A percentile compares a stretch with the other conserved stretches of the same genome.
phyloP scores from a whole-genome alignment of 768 basidiomycete species.

The Lentinula guzmanii region DNA sequence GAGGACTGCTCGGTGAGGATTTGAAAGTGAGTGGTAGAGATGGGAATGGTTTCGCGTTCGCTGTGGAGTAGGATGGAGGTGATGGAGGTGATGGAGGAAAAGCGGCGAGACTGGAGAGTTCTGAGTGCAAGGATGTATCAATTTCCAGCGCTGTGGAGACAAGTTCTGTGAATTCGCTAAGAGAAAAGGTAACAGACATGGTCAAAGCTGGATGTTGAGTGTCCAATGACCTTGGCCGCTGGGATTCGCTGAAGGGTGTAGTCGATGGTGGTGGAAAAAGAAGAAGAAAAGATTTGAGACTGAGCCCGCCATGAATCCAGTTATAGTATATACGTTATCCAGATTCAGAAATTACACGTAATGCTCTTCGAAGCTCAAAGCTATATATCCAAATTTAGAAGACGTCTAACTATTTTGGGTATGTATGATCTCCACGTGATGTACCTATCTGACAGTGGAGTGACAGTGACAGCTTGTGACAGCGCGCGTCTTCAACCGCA shows the following conservation, averaged over 20 bases:
- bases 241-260: neutral
- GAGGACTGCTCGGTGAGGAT: neutral
- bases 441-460: neutral
- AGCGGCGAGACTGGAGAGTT: neutral
- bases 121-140: neutral
- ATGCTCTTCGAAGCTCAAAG: neutral
- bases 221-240: neutral
- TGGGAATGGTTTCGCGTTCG: neutral
- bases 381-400: neutral
- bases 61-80: neutral
- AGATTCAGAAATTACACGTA: neutral
- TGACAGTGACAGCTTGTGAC: neutral
- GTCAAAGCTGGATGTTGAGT: neutral
- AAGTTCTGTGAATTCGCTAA: conserved; percentile 1
- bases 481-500: neutral
- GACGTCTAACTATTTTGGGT: neutral
- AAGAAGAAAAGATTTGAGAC: neutral
- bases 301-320: neutral
- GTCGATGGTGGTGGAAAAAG: neutral
- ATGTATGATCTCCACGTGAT: neutral
- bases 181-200: conserved; percentile 1
- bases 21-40: neutral
- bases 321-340: neutral
- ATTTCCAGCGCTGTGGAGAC: conserved; percentile 4
- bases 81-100: neutral